Conservation (phyloP, 2,329 filamentous ascomycete genomes). For the Allantophomopsis cytisporea region DNA sequence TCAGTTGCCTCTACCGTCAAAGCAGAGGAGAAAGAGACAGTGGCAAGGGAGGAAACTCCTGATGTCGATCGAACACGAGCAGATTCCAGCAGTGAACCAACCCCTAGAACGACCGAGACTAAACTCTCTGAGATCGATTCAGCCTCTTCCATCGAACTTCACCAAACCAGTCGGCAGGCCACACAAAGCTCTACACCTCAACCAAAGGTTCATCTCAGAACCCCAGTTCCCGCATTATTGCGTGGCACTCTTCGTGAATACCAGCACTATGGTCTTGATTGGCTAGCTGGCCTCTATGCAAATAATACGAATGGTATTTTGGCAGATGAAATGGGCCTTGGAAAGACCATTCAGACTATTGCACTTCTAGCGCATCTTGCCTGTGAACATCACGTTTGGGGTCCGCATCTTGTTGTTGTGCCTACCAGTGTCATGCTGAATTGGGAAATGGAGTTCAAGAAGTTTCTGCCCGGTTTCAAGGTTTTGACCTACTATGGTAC, state of each 20-base stretch:
- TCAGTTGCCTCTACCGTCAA: not conserved
- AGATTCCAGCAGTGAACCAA: conserved; percentile 20
- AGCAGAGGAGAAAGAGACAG: not conserved
- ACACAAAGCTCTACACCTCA: conserved; percentile 25
- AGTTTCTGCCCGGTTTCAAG: conserved; percentile 96
- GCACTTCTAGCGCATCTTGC: conserved; percentile 85
- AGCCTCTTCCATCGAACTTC: conserved; percentile 18
- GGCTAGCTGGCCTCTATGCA: conserved; percentile 84
- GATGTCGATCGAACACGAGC: conserved; percentile 11
- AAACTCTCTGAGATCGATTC: conserved; percentile 18
- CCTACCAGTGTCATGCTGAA: conserved; percentile 98
- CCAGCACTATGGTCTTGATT: conserved; percentile 93
- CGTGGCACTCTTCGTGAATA: conserved; percentile 88
- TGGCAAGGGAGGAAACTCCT: not conserved
- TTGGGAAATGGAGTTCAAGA: conserved; percentile 99
- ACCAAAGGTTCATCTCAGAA: conserved; percentile 33
- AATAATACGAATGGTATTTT: conserved; percentile 93
- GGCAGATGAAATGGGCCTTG: conserved; percentile 96
- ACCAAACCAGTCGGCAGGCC: conserved; percentile 14
- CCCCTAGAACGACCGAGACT: conserved; percentile 20
- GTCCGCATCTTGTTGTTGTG: conserved; percentile 88
- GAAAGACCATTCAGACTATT: conserved; percentile 97
- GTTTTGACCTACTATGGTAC: conserved; percentile 95
- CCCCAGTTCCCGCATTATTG: conserved; percentile 67
- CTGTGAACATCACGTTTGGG: conserved; percentile 83